phyloP scores from a whole-genome alignment of 2,329 filamentous ascomycete genomes.

The Xylariaceae sp. region DNA sequence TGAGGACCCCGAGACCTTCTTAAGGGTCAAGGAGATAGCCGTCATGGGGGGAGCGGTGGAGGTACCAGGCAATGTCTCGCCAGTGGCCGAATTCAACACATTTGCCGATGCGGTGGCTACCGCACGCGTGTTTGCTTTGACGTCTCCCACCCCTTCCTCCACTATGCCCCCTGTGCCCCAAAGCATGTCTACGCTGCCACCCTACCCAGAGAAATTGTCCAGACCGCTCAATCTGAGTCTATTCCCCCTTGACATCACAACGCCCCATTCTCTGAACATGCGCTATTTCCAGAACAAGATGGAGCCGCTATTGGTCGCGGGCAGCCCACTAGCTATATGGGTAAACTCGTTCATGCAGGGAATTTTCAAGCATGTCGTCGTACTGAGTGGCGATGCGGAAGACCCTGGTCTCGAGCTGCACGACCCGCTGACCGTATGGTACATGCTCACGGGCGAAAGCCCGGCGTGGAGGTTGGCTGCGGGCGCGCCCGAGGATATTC shows the following conservation, averaged over 20 bases:
- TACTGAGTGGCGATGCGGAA: conserved; percentile 54
- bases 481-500: conserved; percentile 68
- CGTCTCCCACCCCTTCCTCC: conserved; percentile 65
- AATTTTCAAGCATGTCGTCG: conserved; percentile 64
- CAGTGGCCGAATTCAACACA: conserved; percentile 90
- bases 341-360: conserved; percentile 66
- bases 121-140: conserved; percentile 72
- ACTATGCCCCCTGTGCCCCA: conserved; percentile 71
- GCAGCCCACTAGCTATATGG: conserved; percentile 73
- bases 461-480: conserved; percentile 53
- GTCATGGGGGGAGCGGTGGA: conserved; percentile 91
- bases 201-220: conserved; percentile 62
- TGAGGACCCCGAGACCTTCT: conserved; percentile 82
- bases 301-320: conserved; percentile 51
- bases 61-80: conserved; percentile 75
- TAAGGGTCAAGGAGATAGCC: conserved; percentile 83
- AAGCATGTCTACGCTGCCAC: conserved; percentile 47
- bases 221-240: conserved; percentile 62
- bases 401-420: conserved; percentile 65
- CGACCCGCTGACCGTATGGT: conserved; percentile 77
- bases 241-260: conserved; percentile 75
- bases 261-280: conserved; percentile 60
- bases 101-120: conserved; percentile 81
- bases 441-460: conserved; percentile 60
- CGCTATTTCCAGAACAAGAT: conserved; percentile 56